Conservation (phyloP, 495 filamentous ascomycete species). For the Penicillium desertorum region DNA sequence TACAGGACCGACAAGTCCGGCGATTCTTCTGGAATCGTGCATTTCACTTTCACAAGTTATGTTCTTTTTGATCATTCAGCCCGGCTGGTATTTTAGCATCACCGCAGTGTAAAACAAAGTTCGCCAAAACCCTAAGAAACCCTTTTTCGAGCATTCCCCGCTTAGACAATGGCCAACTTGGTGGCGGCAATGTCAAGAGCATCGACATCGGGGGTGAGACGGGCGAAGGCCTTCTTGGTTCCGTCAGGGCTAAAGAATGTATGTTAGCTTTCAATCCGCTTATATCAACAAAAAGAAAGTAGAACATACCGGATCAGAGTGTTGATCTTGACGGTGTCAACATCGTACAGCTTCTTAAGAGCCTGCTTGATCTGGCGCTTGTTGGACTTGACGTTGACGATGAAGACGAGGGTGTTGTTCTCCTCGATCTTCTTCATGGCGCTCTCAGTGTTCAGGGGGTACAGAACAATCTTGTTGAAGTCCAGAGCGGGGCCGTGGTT, state of each 20-base stretch:
- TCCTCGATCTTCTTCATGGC: conserved; percentile 99
- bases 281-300: neutral
- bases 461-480: conserved; percentile 83
- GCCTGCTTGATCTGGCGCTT: conserved; percentile 99
- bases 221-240: conserved; percentile 96
- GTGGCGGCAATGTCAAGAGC: conserved; percentile 99
- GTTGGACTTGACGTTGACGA: conserved; percentile 97
- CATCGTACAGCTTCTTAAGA: conserved; percentile 99
- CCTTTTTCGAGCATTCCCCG: conserved; percentile 24
- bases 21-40: conserved; percentile 20
- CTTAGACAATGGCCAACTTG: conserved; percentile 96
- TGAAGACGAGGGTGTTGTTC: conserved; percentile 99
- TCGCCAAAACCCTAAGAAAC: conserved; percentile 44
- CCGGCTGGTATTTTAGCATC: conserved; percentile 47
- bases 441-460: conserved; percentile 92
- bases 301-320: conserved; percentile 83
- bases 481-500: conserved; percentile 87
- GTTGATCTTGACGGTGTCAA: conserved; percentile 97
- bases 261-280: conserved; percentile 17
- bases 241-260: conserved; percentile 72
- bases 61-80: conserved; percentile 49
- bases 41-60: conserved; percentile 27
- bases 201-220: conserved; percentile 93
- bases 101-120: conserved; percentile 46
- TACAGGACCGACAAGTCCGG: conserved; percentile 17